Conservation (phyloP, 805 yeast species). For the Blastobotrys robertii region DNA sequence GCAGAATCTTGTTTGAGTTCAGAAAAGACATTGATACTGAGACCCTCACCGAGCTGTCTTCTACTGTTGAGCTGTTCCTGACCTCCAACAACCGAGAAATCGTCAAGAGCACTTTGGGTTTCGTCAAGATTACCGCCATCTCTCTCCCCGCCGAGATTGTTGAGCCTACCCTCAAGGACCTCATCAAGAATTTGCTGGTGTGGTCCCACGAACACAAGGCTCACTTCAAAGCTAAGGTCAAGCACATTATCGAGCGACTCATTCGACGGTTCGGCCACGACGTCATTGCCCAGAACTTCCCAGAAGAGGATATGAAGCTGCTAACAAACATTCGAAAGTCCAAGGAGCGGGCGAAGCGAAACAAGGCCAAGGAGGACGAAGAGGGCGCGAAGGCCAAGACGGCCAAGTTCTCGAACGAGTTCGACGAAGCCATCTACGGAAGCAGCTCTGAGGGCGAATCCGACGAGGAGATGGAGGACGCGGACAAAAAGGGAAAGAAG, state of each 20-base stretch:
- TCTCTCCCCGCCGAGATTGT: conserved; percentile 75
- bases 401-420: conserved; percentile 59
- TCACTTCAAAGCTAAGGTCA: conserved; percentile 85
- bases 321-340: conserved; percentile 78
- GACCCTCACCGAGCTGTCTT: conserved; percentile 61
- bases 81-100: conserved; percentile 89
- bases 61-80: conserved; percentile 81
- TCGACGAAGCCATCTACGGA: conserved; percentile 85
- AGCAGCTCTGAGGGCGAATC: conserved; percentile 50
- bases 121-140: conserved; percentile 79
- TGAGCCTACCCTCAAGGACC: conserved; percentile 59
- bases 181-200: conserved; percentile 64
- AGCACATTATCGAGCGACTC: conserved; percentile 85
- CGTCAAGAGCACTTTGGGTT: conserved; percentile 89
- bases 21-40: conserved; percentile 51
- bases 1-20: conserved; percentile 82
- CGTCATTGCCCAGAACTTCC: conserved; percentile 69
- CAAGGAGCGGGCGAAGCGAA: conserved; percentile 75
- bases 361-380: conserved; percentile 35
- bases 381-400: conserved; percentile 19
- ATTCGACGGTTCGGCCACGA: conserved; percentile 88
- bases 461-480: conserved; percentile 28
- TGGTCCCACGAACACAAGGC: conserved; percentile 97
- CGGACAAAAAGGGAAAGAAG: conserved; percentile 13
- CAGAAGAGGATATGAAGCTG: conserved; percentile 80